phyloP scores from a whole-genome alignment of 1,284 basidiomycete genomes.

The Boletus albobrunnescens region DNA sequence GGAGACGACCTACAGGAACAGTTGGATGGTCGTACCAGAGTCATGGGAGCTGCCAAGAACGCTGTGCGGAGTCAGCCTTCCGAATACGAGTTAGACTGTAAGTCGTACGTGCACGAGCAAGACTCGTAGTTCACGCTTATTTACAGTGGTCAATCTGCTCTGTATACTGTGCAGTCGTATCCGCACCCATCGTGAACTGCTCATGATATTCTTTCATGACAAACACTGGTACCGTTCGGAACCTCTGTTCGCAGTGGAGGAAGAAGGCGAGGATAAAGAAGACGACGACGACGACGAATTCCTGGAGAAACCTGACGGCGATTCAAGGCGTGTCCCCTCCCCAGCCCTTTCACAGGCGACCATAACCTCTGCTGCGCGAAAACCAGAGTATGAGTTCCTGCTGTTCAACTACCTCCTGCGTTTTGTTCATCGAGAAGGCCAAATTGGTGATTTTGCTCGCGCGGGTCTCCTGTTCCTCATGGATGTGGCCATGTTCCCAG shows the following conservation, averaged over 20 bases:
- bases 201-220: conserved; percentile 96
- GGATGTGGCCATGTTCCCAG: conserved; percentile 87
- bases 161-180: conserved; percentile 90
- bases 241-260: conserved; percentile 62
- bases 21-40: conserved; percentile 67
- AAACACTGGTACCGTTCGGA: conserved; percentile 78
- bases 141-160: conserved; percentile 79
- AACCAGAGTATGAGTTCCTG: conserved; percentile 90
- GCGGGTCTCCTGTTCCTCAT: conserved; percentile 90
- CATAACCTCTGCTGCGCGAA: conserved; percentile 54
- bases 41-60: conserved; percentile 79
- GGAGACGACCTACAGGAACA: conserved; percentile 88
- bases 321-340: conserved; percentile 41
- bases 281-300: conserved; percentile 48
- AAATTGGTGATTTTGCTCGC: conserved; percentile 90
- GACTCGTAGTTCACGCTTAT: conserved; percentile 2
- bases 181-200: conserved; percentile 81
- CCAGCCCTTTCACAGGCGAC: conserved; percentile 60
- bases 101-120: conserved; percentile 30
- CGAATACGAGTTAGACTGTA: conserved; percentile 83
- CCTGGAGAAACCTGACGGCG: conserved; percentile 17
- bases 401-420: conserved; percentile 94
- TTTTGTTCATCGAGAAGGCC: conserved; percentile 91
- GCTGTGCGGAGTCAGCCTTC: conserved; percentile 66
- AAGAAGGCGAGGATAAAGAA: conserved; percentile 57